phyloP scores from a whole-genome alignment of 1,139 yeast species.

The Sugiyamaella novakii region DNA sequence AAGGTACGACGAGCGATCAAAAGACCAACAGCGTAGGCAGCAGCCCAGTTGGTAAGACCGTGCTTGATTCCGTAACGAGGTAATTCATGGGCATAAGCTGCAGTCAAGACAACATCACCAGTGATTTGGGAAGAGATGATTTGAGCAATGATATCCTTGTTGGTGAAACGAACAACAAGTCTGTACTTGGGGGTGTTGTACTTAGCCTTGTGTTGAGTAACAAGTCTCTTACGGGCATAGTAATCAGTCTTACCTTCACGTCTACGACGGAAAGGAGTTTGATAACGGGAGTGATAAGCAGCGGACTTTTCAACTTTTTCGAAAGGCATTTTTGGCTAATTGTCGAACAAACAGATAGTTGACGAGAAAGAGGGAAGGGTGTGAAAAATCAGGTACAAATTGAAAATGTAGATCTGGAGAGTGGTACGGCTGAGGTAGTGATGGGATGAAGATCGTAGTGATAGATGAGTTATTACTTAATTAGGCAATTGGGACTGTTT shows the following conservation, averaged over 20 bases:
- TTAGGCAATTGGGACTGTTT: conserved; percentile 11
- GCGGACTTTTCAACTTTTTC: conserved; percentile 70
- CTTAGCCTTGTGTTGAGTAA: conserved; percentile 99
- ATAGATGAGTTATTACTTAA: neutral
- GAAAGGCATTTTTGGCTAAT: conserved; percentile 67
- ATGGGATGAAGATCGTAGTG: neutral
- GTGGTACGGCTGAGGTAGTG: neutral
- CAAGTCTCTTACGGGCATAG: conserved; percentile 99
- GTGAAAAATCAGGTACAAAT: no score
- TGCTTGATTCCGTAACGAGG: conserved; percentile 97
- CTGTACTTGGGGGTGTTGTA: conserved; percentile 99
- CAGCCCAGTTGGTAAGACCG: conserved; percentile 99
- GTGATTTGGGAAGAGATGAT: conserved; percentile 94
- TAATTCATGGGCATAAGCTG: conserved; percentile 99
- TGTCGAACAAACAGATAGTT: conserved; percentile 19
- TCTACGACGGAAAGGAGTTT: conserved; percentile 99
- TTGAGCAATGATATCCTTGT: conserved; percentile 99
- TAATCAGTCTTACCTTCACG: conserved; percentile 99
- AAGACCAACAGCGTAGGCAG: conserved; percentile 99
- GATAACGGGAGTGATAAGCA: conserved; percentile 99
- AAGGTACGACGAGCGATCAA: conserved; percentile 99
- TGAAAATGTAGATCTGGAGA: no score
- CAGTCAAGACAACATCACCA: conserved; percentile 94
- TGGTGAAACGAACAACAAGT: conserved; percentile 99
- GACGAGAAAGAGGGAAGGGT: conserved; percentile 12